These are phyloP conservation scores for Starmerella etchellsii DNA, from an alignment of 805 yeast species.

Conservation along the genomic window DNA sequence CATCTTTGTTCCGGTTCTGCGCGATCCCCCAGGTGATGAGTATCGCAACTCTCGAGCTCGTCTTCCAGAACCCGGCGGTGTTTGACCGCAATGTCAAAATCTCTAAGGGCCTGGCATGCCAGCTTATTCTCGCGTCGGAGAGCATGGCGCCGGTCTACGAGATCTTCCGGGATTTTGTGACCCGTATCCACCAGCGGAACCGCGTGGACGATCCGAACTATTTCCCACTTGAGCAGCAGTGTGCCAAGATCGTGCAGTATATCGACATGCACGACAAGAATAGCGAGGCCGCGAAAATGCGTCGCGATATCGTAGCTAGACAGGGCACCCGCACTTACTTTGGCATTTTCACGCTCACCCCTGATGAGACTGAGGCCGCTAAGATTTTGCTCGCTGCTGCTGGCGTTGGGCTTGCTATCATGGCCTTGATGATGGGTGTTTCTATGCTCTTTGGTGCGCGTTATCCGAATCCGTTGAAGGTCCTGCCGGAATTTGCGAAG, in stretches of 20 bases:
- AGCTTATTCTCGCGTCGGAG: slow-evolving; percentile 58
- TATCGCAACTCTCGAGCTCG: slow-evolving; percentile 78
- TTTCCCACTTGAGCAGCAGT: slow-evolving; percentile 64
- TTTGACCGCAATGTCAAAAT: slow-evolving; percentile 68
- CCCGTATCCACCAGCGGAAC: slow-evolving; percentile 65
- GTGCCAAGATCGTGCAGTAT: slow-evolving; percentile 82
- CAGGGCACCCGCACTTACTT: background rate
- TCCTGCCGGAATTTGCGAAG: slow-evolving; percentile 6
- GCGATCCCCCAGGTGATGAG: slow-evolving; percentile 99
- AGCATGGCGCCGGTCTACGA: slow-evolving; percentile 61
- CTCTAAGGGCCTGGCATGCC: slow-evolving; percentile 76
- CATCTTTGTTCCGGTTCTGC: slow-evolving; percentile 77
- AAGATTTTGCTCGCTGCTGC: slow-evolving; percentile 11
- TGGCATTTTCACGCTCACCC: slow-evolving; percentile 3
- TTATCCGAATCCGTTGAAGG: slow-evolving; percentile 9
- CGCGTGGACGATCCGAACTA: slow-evolving; percentile 77
- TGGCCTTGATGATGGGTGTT: slow-evolving; percentile 15
- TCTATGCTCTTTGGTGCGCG: slow-evolving; percentile 18
- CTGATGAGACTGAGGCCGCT: slow-evolving; percentile 12
- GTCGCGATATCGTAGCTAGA: slow-evolving; percentile 1
- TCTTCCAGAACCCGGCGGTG: slow-evolving; percentile 67
- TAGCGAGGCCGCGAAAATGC: slow-evolving; percentile 11
- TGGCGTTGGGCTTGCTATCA: slow-evolving; percentile 5
- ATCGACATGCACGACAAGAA: slow-evolving; percentile 38
- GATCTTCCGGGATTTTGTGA: slow-evolving; percentile 64